phyloP scores from a whole-genome alignment of 1,284 basidiomycete genomes.

The Pseudozyma thailandica region DNA sequence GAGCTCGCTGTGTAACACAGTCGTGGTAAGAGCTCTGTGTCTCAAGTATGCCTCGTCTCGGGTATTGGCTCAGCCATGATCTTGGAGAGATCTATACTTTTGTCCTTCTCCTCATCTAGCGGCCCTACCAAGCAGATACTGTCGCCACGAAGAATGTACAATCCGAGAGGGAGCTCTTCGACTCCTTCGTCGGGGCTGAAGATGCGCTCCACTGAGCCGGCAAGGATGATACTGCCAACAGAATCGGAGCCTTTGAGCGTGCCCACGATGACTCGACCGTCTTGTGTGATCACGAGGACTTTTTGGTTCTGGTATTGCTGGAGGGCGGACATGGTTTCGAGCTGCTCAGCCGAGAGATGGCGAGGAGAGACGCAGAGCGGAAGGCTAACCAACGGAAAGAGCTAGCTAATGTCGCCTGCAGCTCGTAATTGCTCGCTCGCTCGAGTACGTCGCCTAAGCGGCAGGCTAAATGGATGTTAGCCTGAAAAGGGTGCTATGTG shows the following conservation, averaged over 20 bases:
- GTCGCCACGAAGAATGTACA: conserved; percentile 97
- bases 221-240: conserved; percentile 60
- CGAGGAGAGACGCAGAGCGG: background rate
- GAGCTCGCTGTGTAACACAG: too few species aligned
- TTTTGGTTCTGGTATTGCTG: conserved; percentile 69
- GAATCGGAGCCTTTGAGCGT: conserved; percentile 59
- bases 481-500: too few species aligned
- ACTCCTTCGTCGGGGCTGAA: conserved; percentile 79
- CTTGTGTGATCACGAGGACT: conserved; percentile 87
- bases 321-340: conserved; percentile 30
- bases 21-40: too few species aligned
- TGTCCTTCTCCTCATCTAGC: conserved; percentile 85
- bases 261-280: conserved; percentile 80
- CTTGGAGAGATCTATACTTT: conserved; percentile 79
- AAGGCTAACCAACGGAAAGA: too few species aligned
- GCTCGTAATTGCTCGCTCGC: too few species aligned
- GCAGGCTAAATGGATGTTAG: too few species aligned
- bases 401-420: too few species aligned
- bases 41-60: conserved; percentile 48
- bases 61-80: conserved; percentile 89
- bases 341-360: background rate
- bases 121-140: conserved; percentile 94
- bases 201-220: conserved; percentile 60
- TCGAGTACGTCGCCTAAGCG: too few species aligned
- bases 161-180: conserved; percentile 91